phyloP scores from a whole-genome alignment of 352 stramenopile genomes.

The Aphanomyces astaci region DNA sequence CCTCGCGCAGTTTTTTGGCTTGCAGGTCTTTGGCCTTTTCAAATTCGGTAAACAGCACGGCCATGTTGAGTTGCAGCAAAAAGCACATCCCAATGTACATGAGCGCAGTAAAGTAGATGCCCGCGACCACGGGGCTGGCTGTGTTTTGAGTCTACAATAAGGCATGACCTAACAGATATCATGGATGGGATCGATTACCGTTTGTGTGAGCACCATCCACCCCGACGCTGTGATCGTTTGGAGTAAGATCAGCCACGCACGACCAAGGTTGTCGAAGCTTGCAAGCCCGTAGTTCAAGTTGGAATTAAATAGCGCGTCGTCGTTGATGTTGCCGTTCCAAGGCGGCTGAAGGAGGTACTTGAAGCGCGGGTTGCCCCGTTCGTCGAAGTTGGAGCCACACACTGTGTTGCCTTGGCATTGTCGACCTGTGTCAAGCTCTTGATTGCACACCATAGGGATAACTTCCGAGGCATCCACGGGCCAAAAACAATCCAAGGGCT shows the following conservation, averaged over 20 bases:
- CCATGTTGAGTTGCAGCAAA: conserved; percentile 88
- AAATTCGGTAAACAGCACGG: conserved; percentile 88
- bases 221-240: conserved; percentile 27
- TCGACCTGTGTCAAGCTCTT: conserved; percentile 58
- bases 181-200: too few species aligned
- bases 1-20: conserved; percentile 27
- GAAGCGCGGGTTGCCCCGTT: conserved; percentile 61
- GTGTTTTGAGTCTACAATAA: conserved; percentile 32
- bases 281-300: conserved; percentile 85
- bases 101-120: conserved; percentile 82
- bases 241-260: conserved; percentile 60
- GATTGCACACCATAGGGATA: conserved; percentile 36
- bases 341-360: conserved; percentile 3
- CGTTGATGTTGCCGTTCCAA: conserved; percentile 33
- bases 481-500: conserved; percentile 84
- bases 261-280: conserved; percentile 85
- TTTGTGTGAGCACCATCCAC: conserved; percentile 68
- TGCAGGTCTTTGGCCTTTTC: conserved; percentile 25
- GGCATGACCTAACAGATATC: too few species aligned
- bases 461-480: conserved; percentile 74
- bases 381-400: conserved; percentile 64
- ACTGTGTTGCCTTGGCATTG: conserved; percentile 32
- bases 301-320: conserved; percentile 45
- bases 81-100: conserved; percentile 92
- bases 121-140: conserved; percentile 45